Evolutionary conservation across 1,139 yeast species (phyloP), one percentile per base, ranked within the genome.

Genomic region (Diutina pseudorugosa): DNA sequence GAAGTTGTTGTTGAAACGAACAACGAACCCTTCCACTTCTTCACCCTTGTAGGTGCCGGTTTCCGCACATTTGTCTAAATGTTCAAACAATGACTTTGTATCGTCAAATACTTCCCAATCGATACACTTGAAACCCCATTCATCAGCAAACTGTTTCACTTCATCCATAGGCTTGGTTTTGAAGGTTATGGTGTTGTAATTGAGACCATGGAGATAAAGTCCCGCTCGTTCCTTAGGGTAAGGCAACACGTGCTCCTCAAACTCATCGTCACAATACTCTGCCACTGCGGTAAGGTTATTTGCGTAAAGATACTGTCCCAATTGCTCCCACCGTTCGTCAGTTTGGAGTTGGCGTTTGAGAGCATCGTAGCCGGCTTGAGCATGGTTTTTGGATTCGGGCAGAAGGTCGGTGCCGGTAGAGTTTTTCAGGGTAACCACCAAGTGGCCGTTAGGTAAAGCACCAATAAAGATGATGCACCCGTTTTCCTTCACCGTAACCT

Each of bases 1-100:
- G 61, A 77, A 89, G 56, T 82, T 85, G 14, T 62, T 65, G 20
- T 57, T 59, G 12, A 57, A 53, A 52, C 98, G 73, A 5, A 94
- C 73, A 1, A 94, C 99, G 69, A 93, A 94, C 0, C 99, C 99
- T 68, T 94, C 99, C 6, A 88, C 77, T 59, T 89, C 97, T 48
- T 73, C 69, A 2, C 76, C 82, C 1, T 85, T 68, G 69, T 82
- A 90, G 1, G 83, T 76, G 0, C 98, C 98, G 0, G 85, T 80
- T 52, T 75, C 69, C 0, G 84, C 77, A 54, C 84, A 76, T 1
- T 73, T 70, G 8, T 79, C 77, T 44, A 91, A 66, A 57, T 84
- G 83, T 0, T 53, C 53, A 57, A 76, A 68, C 41, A 90, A 66
- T 2, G 71, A 66, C 0, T 62, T 62, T 20, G 80, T 64, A 8